Evolutionary conservation across 129 eudicot species (phyloP), one percentile per base, ranked within the genome.

Genomic region (Saussurea involucrata): DNA sequence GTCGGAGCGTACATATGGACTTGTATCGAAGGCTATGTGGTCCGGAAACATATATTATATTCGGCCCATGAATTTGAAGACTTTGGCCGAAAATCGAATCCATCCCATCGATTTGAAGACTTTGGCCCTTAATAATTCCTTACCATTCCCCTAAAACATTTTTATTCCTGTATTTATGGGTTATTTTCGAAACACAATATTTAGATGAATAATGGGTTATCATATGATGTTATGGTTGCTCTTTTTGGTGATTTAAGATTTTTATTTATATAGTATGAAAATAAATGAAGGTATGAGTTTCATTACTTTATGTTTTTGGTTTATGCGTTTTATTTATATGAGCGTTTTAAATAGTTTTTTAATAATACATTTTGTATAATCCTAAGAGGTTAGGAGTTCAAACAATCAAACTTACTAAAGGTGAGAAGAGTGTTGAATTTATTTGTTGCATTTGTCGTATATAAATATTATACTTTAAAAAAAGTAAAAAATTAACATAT

Each of bases 31-130:
- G 68, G 80, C 76, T 17, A 78, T 92, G 67, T 89, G 93, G 93
- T 77, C 71, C 1, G 96, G 91, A 42, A 79, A 77, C 0, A 78
- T 0, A 15, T 4, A 63, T 18, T 61, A 61, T 61, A 78, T 89
- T 8, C 83, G 88, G 44, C 97, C 97, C 24, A 80, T 92, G 2
- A 92, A 92, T 73, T 32, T 92, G 74, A 88, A 78, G 83, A 73
- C 82, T 74, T 77, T 92, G 17, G 88, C 89, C 64, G 3, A 1
- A 53, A 17, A 53, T 17, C 61, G 78, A 76, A 24, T 29, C 76
- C 15, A 66, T 74, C 97, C 97, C 24, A 73, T 92, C 5, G 88
- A 92, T 73, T 32, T 87, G 69, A 87, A 78, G 80, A 76, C 82
- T 76, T 77, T 87, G 15, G 85, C 53, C 18, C 13, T 8, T 36